These are phyloP conservation scores for Sideroxylon spinosum DNA, from an alignment of 179 eudicot species.

Conservation along the genomic window DNA sequence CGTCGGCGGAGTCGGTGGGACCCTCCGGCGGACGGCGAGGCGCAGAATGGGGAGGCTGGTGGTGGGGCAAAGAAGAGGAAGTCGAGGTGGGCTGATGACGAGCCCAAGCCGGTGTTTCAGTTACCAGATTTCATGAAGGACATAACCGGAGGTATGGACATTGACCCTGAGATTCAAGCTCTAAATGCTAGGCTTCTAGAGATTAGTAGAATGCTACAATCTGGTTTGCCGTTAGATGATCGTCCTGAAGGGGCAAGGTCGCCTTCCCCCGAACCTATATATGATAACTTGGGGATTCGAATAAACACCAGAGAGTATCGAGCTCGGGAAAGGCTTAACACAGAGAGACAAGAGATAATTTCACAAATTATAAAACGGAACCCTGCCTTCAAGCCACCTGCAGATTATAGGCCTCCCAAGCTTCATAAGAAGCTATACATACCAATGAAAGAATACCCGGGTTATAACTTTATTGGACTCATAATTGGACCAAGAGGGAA, in stretches of 20 bases:
- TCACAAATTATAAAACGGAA: conserved; percentile 61
- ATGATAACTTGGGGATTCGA: conserved; percentile 61
- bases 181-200: conserved; percentile 56
- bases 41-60: conserved; percentile 19
- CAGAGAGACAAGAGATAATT: conserved; percentile 65
- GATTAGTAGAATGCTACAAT: conserved; percentile 61
- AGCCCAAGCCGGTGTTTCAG: conserved; percentile 59
- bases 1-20: conserved; percentile 33
- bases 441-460: conserved; percentile 69
- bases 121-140: conserved; percentile 70
- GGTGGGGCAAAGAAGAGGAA: conserved; percentile 52
- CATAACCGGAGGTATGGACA: conserved; percentile 56
- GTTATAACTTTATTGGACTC: conserved; percentile 67
- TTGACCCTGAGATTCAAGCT: conserved; percentile 71
- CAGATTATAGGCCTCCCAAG: conserved; percentile 77
- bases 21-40: conserved; percentile 20
- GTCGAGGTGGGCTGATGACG: conserved; percentile 75
- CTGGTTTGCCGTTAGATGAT: conserved; percentile 60
- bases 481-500: conserved; percentile 73
- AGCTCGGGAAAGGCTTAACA: conserved; percentile 57
- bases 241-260: conserved; percentile 69
- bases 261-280: conserved; percentile 71
- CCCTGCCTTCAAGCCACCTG: conserved; percentile 67
- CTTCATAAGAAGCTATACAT: conserved; percentile 66
- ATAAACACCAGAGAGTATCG: conserved; percentile 73